Evolutionary conservation across 2,329 filamentous ascomycete genomes (phyloP), one percentile per base, ranked within the genome.

Genomic region (Fusarium fracticaudum): DNA sequence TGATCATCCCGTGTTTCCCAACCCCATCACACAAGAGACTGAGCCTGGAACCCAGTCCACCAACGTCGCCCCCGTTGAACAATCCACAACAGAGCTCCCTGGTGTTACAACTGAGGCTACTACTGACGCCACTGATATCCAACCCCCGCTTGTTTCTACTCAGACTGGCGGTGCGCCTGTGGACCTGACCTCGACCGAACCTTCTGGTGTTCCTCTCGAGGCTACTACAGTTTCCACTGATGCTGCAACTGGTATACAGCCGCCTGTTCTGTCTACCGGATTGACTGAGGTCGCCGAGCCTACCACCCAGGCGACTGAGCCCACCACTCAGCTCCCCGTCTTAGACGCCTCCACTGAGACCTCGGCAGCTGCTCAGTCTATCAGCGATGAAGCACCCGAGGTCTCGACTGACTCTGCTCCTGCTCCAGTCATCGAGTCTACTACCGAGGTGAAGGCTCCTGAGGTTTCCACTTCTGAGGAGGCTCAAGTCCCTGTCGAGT

Each of bases 91-190:
- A 7, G 43, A 40, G 10, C 6, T 11, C 18, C 0, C 26, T 1
- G 6, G 8, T 20, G 3, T 22, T 6, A 11, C 26, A 20, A 38
- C 57, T 17, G 35, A 10, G 33, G 14, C 3, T 7, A 22, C 35
- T 0, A 29, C 20, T 0, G 33, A 20, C 0, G 7, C 18, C 17
- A 17, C 13, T 13, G 59, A 26, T 8, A 22, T 15, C 9, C 29
- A 9, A 14, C 41, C 60, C 11, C 31, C 61, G 11, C 18, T 31
- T 10, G 6, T 20, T 10, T 59, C 61, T 17, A 58, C 64, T 10
- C 35, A 37, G 35, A 18, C 35, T 37, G 9, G 35, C 17, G 35
- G 35, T 10, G 35, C 17, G 10, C 35, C 17, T 37, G 35, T 37
- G 35, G 35, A 37, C 15, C 15, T 10, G 35, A 37, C 17, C 35